Conservation (phyloP, 73 alveolate genomes). For the Tetrahymena elliotti region DNA sequence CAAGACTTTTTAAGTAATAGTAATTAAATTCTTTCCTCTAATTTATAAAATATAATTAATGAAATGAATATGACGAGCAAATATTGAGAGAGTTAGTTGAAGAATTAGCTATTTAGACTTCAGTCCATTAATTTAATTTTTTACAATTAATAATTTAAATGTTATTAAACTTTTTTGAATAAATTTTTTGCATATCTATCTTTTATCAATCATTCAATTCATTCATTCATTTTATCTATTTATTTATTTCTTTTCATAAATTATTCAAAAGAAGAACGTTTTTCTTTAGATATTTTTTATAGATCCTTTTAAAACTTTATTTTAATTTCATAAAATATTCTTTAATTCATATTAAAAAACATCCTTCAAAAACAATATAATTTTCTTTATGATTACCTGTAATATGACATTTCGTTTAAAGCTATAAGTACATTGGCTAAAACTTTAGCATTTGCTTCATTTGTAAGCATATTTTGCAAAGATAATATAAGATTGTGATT, state of each 20-base stretch:
- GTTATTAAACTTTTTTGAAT: too few species aligned
- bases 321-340: neutral
- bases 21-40: slow-evolving; percentile 51
- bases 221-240: neutral
- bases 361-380: neutral
- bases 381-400: neutral
- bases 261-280: neutral
- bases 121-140: neutral
- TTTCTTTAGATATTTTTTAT: neutral
- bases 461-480: slow-evolving; percentile 50
- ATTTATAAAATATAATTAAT: neutral
- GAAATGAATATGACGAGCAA: too few species aligned
- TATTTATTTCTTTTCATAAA: neutral
- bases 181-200: neutral
- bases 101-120: too few species aligned
- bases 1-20: slow-evolving; percentile 44
- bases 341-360: neutral
- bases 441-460: slow-evolving; percentile 55
- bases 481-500: slow-evolving; percentile 44
- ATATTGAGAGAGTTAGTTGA: too few species aligned
- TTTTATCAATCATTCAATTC: neutral
- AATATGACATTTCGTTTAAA: slow-evolving; percentile 33
- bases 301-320: neutral
- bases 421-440: slow-evolving; percentile 54
- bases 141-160: too few species aligned